Percentiles rank a stretch among this genome's conserved stretches.
Conservation (phyloP, 179 eudicot genomes). For the Nepenthes alata region DNA sequence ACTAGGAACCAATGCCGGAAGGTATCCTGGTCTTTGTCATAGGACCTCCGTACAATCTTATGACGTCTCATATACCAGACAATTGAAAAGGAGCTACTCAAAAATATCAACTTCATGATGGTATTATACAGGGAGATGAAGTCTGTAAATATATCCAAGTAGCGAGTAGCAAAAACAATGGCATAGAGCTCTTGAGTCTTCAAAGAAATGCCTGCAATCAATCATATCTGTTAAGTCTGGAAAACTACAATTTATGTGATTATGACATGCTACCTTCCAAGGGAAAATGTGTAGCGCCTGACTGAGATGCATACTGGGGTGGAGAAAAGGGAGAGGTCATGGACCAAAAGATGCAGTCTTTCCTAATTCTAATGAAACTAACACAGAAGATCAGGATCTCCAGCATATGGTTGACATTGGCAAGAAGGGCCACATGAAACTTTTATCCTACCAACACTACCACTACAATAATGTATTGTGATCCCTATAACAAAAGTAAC, state of each 20-base stretch:
- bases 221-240: background rate
- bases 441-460: no score
- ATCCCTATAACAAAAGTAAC: no score
- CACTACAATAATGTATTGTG: no score
- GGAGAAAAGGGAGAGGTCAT: no score
- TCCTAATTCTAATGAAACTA: no score
- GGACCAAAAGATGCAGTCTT: no score
- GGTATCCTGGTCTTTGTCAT: conserved; percentile 91
- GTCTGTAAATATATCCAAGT: conserved; percentile 77
- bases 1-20: conserved; percentile 74
- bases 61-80: conserved; percentile 92
- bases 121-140: conserved; percentile 78
- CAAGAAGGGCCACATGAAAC: no score
- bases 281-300: background rate
- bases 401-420: no score
- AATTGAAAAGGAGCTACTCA: conserved; percentile 79
- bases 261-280: background rate
- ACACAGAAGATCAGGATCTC: no score
- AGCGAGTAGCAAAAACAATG: conserved; percentile 81
- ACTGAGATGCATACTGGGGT: no score
- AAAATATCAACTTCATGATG: conserved; percentile 71
- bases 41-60: conserved; percentile 83
- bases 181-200: conserved; percentile 96
- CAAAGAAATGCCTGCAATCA: conserved; percentile 64
- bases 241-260: no score